These are phyloP conservation scores for Aureobasidium sp. DNA, from an alignment of 2,329 filamentous ascomycete species.

Conservation along the genomic window DNA sequence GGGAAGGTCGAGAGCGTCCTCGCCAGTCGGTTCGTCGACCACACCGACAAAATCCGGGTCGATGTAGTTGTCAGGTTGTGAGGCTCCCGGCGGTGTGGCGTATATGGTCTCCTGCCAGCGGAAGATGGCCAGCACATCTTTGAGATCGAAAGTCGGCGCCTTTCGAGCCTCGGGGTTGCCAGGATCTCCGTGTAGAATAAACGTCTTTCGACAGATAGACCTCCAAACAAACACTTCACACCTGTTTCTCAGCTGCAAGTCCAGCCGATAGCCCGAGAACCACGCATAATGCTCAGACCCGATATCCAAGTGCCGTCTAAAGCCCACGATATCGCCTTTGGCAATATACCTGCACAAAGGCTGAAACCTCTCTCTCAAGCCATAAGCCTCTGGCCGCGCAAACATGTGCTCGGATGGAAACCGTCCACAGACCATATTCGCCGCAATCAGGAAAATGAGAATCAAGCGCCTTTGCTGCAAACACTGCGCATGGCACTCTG, in stretches of 20 bases:
- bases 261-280: slow-evolving; percentile 68
- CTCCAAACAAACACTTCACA: slow-evolving; percentile 81
- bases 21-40: slow-evolving; percentile 14
- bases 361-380: slow-evolving; percentile 59
- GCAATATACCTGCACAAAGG: slow-evolving; percentile 68
- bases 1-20: slow-evolving; percentile 28
- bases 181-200: slow-evolving; percentile 69
- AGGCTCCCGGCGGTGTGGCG: slow-evolving; percentile 26
- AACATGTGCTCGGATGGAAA: slow-evolving; percentile 67
- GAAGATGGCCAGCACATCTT: slow-evolving; percentile 59
- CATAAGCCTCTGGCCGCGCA: slow-evolving; percentile 60
- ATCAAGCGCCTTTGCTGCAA: slow-evolving; percentile 68
- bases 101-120: slow-evolving; percentile 53
- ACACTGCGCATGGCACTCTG: slow-evolving; percentile 56
- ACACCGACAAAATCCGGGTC: slow-evolving; percentile 41
- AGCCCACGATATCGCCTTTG: slow-evolving; percentile 65
- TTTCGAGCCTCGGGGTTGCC: slow-evolving; percentile 52
- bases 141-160: slow-evolving; percentile 66
- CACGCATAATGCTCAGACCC: slow-evolving; percentile 55
- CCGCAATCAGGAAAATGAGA: slow-evolving; percentile 73
- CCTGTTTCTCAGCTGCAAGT: slow-evolving; percentile 68
- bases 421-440: slow-evolving; percentile 76
- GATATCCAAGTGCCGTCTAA: slow-evolving; percentile 60
- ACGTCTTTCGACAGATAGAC: slow-evolving; percentile 68
- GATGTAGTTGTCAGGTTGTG: slow-evolving; percentile 34